Evolutionary conservation across 768 basidiomycete species (phyloP).

Genomic region (Dictyophora rubrovolvata): DNA sequence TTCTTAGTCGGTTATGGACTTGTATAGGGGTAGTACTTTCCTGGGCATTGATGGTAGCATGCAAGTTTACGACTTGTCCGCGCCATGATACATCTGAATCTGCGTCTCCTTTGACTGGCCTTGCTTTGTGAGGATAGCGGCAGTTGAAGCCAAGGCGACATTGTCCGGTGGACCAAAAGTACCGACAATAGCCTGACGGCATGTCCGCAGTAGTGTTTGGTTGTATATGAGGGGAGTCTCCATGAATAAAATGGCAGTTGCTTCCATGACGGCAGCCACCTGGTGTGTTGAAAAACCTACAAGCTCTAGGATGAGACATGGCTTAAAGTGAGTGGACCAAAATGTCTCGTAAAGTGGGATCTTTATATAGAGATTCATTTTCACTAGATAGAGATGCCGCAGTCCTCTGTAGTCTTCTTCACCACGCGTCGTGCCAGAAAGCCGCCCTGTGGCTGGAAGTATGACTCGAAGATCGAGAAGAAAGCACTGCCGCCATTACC

Average conservation of each 20-base stretch:
- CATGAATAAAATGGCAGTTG: constrained; percentile 29
- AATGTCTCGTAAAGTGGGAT: neutral
- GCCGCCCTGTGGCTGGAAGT: too few relatives aligned
- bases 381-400: too few relatives aligned
- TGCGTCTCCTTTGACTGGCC: constrained; percentile 2
- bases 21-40: constrained; percentile 36
- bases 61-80: constrained; percentile 16
- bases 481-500: too few relatives aligned
- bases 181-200: constrained; percentile 33
- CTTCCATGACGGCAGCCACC: constrained; percentile 38
- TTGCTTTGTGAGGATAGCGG: constrained; percentile 27
- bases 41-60: constrained; percentile 38
- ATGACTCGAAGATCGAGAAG: too few relatives aligned
- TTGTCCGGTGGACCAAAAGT: constrained; percentile 36
- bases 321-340: neutral
- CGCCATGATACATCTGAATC: neutral
- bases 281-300: constrained; percentile 31
- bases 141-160: constrained; percentile 41
- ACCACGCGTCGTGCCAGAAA: too few relatives aligned
- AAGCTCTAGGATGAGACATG: constrained; percentile 19
- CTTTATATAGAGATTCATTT: too few relatives aligned
- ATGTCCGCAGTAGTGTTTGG: constrained; percentile 14
- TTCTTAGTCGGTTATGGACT: constrained; percentile 34
- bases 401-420: too few relatives aligned
- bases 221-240: constrained; percentile 9